A percentile compares a stretch with the other conserved stretches of the same genome.
Evolutionary conservation across 2,329 filamentous ascomycete genomes (phyloP).

Genomic region (Chaetothyriales sp.): DNA sequence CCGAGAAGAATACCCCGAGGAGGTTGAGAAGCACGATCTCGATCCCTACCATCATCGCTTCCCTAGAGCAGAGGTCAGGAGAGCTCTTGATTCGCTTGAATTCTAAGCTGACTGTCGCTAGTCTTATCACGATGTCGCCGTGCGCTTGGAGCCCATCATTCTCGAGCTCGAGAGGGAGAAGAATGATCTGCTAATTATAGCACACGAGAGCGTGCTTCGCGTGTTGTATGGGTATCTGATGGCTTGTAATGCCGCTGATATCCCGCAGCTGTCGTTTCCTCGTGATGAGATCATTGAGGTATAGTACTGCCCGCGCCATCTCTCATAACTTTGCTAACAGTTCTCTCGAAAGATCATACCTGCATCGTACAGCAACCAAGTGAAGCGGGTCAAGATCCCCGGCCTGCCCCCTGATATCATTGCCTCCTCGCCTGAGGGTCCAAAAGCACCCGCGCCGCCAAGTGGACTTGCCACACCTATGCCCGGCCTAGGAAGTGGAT

Average conservation of each 20-base stretch:
- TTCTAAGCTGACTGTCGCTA: conserved; percentile 24
- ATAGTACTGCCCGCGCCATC: conserved; percentile 15
- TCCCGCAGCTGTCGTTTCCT: conserved; percentile 82
- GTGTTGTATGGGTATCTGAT: conserved; percentile 96
- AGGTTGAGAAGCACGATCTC: conserved; percentile 79
- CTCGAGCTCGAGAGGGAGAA: conserved; percentile 92
- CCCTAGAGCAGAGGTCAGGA: conserved; percentile 67
- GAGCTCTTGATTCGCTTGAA: neutral
- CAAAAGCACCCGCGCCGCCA: conserved; percentile 59
- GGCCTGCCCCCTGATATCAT: conserved; percentile 50
- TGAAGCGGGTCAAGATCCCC: conserved; percentile 77
- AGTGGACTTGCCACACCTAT: conserved; percentile 34
- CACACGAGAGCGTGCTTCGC: conserved; percentile 91
- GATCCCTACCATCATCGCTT: conserved; percentile 97
- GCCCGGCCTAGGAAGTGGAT: conserved; percentile 22
- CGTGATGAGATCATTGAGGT: conserved; percentile 93
- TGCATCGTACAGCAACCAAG: conserved; percentile 91
- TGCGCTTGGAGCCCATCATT: conserved; percentile 93
- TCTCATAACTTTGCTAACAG: neutral
- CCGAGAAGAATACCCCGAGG: conserved; percentile 68
- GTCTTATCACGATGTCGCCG: conserved; percentile 98
- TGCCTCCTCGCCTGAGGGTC: conserved; percentile 64
- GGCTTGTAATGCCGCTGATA: conserved; percentile 92
- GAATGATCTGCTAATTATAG: conserved; percentile 94
- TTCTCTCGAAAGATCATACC: conserved; percentile 56